Evolutionary conservation across 1,139 yeast species (phyloP).

Genomic region (Yueomyces sp.): DNA sequence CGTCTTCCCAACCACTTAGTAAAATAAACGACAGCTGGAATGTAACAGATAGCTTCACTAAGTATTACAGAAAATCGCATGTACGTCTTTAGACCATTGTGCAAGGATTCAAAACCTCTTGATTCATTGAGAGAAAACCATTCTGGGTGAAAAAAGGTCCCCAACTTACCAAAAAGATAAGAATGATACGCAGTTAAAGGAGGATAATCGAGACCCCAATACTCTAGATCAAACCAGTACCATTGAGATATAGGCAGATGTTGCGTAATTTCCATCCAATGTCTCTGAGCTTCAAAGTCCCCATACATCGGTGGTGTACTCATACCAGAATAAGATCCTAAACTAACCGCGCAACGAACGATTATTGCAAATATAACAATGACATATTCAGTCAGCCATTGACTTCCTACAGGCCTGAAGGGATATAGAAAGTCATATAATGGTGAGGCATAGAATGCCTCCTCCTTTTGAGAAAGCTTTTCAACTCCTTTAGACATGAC

Average conservation of each 20-base stretch:
- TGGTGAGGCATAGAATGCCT: constrained; percentile 36
- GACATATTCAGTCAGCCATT: constrained; percentile 80
- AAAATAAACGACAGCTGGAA: constrained; percentile 69
- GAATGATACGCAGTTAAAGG: constrained; percentile 94
- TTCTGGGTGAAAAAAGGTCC: constrained; percentile 41
- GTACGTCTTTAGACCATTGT: constrained; percentile 45
- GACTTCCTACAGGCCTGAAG: constrained; percentile 61
- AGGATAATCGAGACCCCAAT: constrained; percentile 98
- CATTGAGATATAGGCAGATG: constrained; percentile 63
- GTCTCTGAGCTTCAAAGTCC: constrained; percentile 96
- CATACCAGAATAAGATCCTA: constrained; percentile 77
- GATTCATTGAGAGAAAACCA: constrained; percentile 74
- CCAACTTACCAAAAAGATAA: constrained; percentile 64
- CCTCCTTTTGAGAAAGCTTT: constrained; percentile 5
- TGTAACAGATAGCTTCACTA: constrained; percentile 61
- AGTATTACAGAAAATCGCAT: constrained; percentile 73
- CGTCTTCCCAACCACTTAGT: constrained; percentile 54
- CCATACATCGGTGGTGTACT: constrained; percentile 70
- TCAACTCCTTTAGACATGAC: neutral
- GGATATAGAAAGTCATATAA: constrained; percentile 47
- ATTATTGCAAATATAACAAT: constrained; percentile 64
- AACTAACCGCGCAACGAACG: constrained; percentile 72
- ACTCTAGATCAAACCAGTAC: constrained; percentile 80
- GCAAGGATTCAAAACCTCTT: constrained; percentile 59
- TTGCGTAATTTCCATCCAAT: constrained; percentile 89